phyloP scores from a whole-genome alignment of 805 yeast genomes.

The Wickerhamomyces mucosus region DNA sequence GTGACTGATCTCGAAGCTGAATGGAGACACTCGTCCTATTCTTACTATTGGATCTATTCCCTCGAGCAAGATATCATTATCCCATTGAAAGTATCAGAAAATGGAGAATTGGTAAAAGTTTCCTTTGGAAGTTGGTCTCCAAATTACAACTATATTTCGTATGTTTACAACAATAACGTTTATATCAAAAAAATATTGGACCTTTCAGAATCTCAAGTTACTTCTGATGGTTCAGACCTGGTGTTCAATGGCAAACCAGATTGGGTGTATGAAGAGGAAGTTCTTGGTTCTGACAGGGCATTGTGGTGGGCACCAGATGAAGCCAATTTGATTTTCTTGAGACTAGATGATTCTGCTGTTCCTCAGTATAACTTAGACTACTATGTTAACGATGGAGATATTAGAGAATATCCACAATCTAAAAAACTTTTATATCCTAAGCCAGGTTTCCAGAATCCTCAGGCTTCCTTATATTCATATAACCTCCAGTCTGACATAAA shows the following conservation, averaged over 20 bases:
- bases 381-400: slow-evolving; percentile 41
- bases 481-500: slow-evolving; percentile 22
- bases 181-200: slow-evolving; percentile 35
- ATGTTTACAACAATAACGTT: slow-evolving; percentile 57
- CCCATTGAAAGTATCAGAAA: slow-evolving; percentile 21
- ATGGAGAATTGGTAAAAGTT: slow-evolving; percentile 20
- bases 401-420: slow-evolving; percentile 48
- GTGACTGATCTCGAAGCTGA: slow-evolving; percentile 40
- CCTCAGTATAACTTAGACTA: slow-evolving; percentile 65
- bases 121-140: slow-evolving; percentile 68
- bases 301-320: slow-evolving; percentile 86
- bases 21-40: slow-evolving; percentile 44
- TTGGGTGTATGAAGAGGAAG: slow-evolving; percentile 94
- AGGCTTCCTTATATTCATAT: slow-evolving; percentile 42
- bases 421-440: slow-evolving; percentile 67
- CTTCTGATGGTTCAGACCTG: slow-evolving; percentile 58
- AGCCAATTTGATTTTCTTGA: slow-evolving; percentile 48
- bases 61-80: slow-evolving; percentile 16
- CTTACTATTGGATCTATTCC: slow-evolving; percentile 33
- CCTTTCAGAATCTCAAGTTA: slow-evolving; percentile 30
- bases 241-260: slow-evolving; percentile 81
- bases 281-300: slow-evolving; percentile 56
- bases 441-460: slow-evolving; percentile 72
- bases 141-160: slow-evolving; percentile 51
- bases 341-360: slow-evolving; percentile 64